Evolutionary conservation across 2,329 filamentous ascomycete genomes (phyloP).

Genomic region (Neofusicoccum parvum): DNA sequence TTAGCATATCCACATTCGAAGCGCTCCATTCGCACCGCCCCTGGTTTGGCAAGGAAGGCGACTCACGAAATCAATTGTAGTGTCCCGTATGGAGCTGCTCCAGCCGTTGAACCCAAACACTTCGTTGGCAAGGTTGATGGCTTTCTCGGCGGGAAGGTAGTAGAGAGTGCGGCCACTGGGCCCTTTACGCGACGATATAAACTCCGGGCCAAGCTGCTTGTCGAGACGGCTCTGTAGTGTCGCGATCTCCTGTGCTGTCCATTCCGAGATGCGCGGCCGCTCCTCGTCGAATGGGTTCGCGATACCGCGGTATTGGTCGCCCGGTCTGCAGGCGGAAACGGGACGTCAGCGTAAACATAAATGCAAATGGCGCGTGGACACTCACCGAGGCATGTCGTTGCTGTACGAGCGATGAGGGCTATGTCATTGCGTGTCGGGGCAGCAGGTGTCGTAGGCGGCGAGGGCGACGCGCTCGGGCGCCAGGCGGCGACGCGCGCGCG

Average conservation of each 20-base stretch:
- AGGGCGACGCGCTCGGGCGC: not conserved
- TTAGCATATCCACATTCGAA: constrained; percentile 24
- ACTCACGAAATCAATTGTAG: constrained; percentile 85
- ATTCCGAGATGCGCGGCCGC: constrained; percentile 69
- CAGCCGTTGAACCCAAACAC: constrained; percentile 97
- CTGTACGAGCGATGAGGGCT: not conserved
- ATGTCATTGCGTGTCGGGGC: constrained; percentile 10
- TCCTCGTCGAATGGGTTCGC: constrained; percentile 85
- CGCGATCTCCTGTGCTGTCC: constrained; percentile 87
- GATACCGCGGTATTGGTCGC: constrained; percentile 42
- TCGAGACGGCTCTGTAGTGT: constrained; percentile 84
- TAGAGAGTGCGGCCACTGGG: constrained; percentile 84
- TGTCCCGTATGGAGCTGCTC: constrained; percentile 93
- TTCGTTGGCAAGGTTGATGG: constrained; percentile 91
- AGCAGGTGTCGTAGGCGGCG: not conserved
- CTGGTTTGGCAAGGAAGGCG: too few species aligned
- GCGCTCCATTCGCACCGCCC: too few species aligned
- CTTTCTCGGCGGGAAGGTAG: constrained; percentile 95
- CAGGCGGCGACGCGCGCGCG: constrained; percentile 11
- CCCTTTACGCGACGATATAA: constrained; percentile 83
- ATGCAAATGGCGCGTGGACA: too few species aligned
- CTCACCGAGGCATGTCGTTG: constrained; percentile 16
- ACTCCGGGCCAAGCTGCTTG: constrained; percentile 93
- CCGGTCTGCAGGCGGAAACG: constrained; percentile 31
- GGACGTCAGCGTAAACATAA: constrained; percentile 25